These are phyloP conservation scores for Exidia glandulosa DNA, from an alignment of 768 basidiomycete species.

Conservation along the genomic window DNA sequence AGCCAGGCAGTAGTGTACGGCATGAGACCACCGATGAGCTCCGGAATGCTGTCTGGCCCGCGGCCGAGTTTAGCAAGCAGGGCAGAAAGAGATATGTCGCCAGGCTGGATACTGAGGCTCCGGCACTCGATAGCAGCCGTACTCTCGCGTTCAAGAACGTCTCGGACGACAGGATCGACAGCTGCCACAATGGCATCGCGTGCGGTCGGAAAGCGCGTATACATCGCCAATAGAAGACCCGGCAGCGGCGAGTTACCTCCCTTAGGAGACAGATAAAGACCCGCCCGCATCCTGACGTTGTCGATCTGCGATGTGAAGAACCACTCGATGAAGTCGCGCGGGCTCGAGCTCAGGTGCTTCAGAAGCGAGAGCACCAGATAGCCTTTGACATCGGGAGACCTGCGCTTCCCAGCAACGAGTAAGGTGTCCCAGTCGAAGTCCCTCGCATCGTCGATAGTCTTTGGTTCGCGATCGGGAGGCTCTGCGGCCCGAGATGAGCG, in stretches of 20 bases:
- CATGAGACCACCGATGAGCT: not conserved
- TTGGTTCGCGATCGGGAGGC: too few relatives aligned
- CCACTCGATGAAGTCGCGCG: too few relatives aligned
- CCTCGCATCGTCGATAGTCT: too few relatives aligned
- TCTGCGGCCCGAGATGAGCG: too few relatives aligned
- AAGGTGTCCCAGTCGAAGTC: too few relatives aligned
- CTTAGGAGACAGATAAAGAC: not conserved
- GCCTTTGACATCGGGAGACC: too few relatives aligned
- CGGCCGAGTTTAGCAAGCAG: not conserved
- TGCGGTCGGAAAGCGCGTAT: not conserved
- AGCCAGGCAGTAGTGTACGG: not conserved
- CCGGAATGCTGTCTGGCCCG: not conserved
- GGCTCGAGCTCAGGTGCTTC: too few relatives aligned
- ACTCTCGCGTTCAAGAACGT: not conserved
- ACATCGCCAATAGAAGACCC: not conserved
- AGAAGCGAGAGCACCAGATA: too few relatives aligned
- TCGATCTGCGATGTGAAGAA: too few relatives aligned
- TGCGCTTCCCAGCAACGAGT: too few relatives aligned
- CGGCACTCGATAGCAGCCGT: not conserved
- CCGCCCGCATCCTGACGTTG: too few relatives aligned
- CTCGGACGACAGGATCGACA: not conserved
- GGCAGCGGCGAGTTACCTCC: not conserved
- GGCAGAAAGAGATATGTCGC: not conserved
- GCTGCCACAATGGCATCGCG: not conserved
- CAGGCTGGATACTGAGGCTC: not conserved